Conservation (phyloP, 345 rosid species). For the Pseudoturritis turrita region DNA sequence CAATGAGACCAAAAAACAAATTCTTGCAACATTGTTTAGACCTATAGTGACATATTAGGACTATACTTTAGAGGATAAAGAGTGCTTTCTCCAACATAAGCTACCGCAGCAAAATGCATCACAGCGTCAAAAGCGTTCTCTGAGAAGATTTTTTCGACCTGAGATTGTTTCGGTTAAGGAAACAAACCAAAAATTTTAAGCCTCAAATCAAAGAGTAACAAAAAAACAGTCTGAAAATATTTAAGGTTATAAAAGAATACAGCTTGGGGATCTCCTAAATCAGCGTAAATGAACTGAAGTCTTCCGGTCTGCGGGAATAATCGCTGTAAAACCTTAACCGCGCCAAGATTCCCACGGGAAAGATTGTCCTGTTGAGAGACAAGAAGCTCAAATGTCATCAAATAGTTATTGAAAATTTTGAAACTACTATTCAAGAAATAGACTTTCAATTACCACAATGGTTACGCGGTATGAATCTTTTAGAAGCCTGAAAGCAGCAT, state of each 20-base stretch:
- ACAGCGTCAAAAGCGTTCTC: slow-evolving; percentile 97
- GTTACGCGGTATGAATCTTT: slow-evolving; percentile 80
- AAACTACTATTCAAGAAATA: not conserved
- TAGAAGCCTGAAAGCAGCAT: slow-evolving; percentile 76
- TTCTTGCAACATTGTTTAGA: not conserved
- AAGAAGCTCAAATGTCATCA: not conserved
- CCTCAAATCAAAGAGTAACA: not conserved
- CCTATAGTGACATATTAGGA: not conserved
- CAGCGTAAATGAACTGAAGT: slow-evolving; percentile 89
- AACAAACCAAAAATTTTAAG: slow-evolving; percentile 14
- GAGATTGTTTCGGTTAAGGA: slow-evolving; percentile 15
- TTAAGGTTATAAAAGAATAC: slow-evolving; percentile 41
- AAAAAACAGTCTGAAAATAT: not conserved
- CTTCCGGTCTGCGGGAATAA: slow-evolving; percentile 89
- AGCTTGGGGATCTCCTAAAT: slow-evolving; percentile 73
- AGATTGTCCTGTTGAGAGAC: slow-evolving; percentile 72
- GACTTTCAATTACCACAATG: slow-evolving; percentile 52
- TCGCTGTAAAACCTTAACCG: slow-evolving; percentile 69
- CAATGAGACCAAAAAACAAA: slow-evolving; percentile 1
- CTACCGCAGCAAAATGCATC: slow-evolving; percentile 99
- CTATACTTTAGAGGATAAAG: slow-evolving; percentile 80
- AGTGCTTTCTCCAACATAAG: slow-evolving; percentile 99
- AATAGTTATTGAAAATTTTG: not conserved
- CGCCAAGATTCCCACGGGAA: slow-evolving; percentile 92
- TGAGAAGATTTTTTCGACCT: slow-evolving; percentile 83